A percentile compares a stretch with the other conserved stretches of the same genome.
phyloP scores from a whole-genome alignment of 2,329 filamentous ascomycete species.

The Hymenoscyphus linearis region DNA sequence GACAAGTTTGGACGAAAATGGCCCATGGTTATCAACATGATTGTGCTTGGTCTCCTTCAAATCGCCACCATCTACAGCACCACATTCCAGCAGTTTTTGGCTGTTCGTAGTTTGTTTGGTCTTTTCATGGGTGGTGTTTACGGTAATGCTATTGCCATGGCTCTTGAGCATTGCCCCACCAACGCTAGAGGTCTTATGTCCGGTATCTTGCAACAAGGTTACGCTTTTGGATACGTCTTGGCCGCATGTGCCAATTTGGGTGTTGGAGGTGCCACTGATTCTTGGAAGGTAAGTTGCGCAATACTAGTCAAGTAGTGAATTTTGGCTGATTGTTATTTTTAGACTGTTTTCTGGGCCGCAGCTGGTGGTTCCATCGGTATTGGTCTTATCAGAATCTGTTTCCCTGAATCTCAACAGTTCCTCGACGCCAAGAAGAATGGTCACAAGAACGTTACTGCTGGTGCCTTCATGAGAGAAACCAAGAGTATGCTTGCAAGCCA shows the following conservation, averaged over 20 bases:
- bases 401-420: slow-evolving; percentile 74
- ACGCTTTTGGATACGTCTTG: slow-evolving; percentile 26
- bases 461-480: slow-evolving; percentile 64
- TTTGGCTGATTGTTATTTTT: slow-evolving; percentile 55
- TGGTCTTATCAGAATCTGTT: slow-evolving; percentile 60
- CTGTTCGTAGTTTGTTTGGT: slow-evolving; percentile 68
- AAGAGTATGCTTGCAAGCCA: slow-evolving; percentile 62
- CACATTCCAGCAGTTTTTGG: slow-evolving; percentile 50
- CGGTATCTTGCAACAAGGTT: slow-evolving; percentile 26
- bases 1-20: slow-evolving; percentile 77
- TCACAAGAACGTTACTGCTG: slow-evolving; percentile 42
- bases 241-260: slow-evolving; percentile 58
- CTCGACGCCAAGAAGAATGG: slow-evolving; percentile 60
- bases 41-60: slow-evolving; percentile 65
- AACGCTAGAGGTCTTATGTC: slow-evolving; percentile 27
- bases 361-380: slow-evolving; percentile 63
- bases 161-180: slow-evolving; percentile 52
- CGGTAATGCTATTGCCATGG: slow-evolving; percentile 69
- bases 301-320: background rate
- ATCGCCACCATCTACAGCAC: slow-evolving; percentile 36
- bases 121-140: slow-evolving; percentile 74
- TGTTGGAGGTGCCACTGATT: slow-evolving; percentile 56
- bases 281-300: slow-evolving; percentile 60
- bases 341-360: slow-evolving; percentile 33
- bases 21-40: slow-evolving; percentile 78